Evolutionary conservation across 768 basidiomycete species (phyloP), one percentile per base, ranked within the genome.

Genomic region (Lentinula raphanica): DNA sequence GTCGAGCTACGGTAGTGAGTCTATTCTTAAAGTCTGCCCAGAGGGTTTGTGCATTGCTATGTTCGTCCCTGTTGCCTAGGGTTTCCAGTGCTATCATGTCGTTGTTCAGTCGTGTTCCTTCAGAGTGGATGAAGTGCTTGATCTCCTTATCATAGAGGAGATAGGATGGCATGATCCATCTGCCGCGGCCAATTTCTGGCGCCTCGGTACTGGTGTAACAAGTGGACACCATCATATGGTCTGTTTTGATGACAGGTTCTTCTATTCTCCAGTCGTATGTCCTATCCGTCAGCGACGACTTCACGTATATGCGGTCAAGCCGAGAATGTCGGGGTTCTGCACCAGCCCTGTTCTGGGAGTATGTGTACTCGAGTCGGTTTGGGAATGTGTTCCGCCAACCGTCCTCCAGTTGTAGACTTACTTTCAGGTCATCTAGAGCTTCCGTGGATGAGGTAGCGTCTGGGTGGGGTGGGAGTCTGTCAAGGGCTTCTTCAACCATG

Each of bases 401-500:
- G 55, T 76, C 75, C 0, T 17, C n/a, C 0, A 77, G 40, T 1
- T 60, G 3, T 0, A 70, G 53, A 2, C 12, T 19, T 0, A 15
- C 12, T 58, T 69, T 72, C 0, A 76, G 56, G 0, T 62, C 45
- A 1, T 58, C 55, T 25, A 44, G n/a, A 7, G 42, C 42, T 5
- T 44, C 42, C 7, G 17, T 15, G 6, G 42, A 4, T 44, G 60
- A 17, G 40, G 1, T 32, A 5, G 31, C 11, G 11, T 32, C 31
- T 5, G 5, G 5, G 0, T 60, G 57, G 0, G 53, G 31, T 1
- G 77, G 77, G 0, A 74, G 50, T 0, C 73, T 15, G 54, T 80
- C 78, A 0, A 79, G 54, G 0, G 60, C 53, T 1, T 76, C 73
- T 56, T 81, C 76, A 0, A 73, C 71, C 0, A 79, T 27, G 60